Percentiles rank a stretch among this genome's conserved stretches.
Conservation (phyloP, 2,329 filamentous ascomycete species). For the Ceratocystis papillata region DNA sequence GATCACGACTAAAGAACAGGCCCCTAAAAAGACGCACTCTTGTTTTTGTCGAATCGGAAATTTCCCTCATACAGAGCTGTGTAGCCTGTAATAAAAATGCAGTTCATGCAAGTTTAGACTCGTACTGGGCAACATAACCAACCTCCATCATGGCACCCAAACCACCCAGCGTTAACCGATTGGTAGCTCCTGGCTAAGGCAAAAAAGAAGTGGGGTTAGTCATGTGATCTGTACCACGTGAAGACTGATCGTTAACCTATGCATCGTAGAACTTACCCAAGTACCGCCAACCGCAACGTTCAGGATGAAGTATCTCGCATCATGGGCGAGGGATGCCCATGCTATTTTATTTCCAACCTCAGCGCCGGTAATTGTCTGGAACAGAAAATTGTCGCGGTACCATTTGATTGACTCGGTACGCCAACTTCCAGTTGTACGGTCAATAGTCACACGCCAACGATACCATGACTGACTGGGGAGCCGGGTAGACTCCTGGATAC, state of each 20-base stretch:
- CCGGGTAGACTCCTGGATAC: constrained; percentile 32
- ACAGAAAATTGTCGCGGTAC: constrained; percentile 38
- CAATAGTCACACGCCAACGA: constrained; percentile 41
- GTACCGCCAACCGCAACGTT: constrained; percentile 47
- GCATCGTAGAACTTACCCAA: constrained; percentile 35
- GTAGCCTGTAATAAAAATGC: too few species aligned
- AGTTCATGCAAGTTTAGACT: constrained; percentile 10
- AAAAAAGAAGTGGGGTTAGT: constrained; percentile 16
- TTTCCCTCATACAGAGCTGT: not conserved
- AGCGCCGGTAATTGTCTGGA: constrained; percentile 36
- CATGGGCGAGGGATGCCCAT: constrained; percentile 43
- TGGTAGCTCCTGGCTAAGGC: constrained; percentile 40
- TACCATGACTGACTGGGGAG: constrained; percentile 38
- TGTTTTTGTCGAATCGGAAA: not conserved
- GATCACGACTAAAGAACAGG: not conserved
- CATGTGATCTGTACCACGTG: constrained; percentile 14
- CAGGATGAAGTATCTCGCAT: constrained; percentile 42
- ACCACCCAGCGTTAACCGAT: constrained; percentile 37
- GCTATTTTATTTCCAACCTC: constrained; percentile 37
- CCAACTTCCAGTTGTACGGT: constrained; percentile 39
- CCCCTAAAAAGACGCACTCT: too few species aligned
- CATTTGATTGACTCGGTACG: constrained; percentile 42
- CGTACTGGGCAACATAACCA: constrained; percentile 27
- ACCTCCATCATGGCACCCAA: constrained; percentile 29
- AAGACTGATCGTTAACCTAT: not conserved